A percentile compares a stretch with the other conserved stretches of the same genome.
Evolutionary conservation across 305 asterid species (phyloP).

Genomic region (Lippia alba): DNA sequence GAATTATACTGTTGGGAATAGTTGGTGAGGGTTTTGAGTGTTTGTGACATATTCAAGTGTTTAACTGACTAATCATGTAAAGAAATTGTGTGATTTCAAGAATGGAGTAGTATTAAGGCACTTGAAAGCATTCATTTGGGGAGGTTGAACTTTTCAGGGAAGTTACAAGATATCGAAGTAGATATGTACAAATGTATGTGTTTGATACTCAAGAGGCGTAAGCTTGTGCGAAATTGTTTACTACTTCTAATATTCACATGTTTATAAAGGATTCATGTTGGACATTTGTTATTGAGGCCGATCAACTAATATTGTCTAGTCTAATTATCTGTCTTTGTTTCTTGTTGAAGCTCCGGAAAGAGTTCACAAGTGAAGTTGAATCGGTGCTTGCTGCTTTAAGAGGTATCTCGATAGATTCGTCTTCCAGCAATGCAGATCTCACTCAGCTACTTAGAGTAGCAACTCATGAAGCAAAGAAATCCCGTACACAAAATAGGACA

Average conservation of each 20-base stretch:
- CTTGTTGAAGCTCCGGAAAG: constrained; percentile 73
- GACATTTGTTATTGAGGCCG: constrained; percentile 18
- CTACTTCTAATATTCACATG: constrained; percentile 1
- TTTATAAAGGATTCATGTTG: neutral
- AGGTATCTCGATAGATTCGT: constrained; percentile 62
- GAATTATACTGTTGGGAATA: neutral
- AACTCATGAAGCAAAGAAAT: constrained; percentile 90
- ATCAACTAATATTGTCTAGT: constrained; percentile 15
- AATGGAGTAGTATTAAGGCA: constrained; percentile 3
- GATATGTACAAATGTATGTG: constrained; percentile 3
- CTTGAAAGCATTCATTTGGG: neutral
- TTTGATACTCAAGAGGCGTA: neutral
- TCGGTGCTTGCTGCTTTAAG: constrained; percentile 70
- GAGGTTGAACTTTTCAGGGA: neutral
- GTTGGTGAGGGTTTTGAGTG: too few relatives aligned
- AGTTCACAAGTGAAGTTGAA: constrained; percentile 83
- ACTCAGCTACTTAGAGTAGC: constrained; percentile 86
- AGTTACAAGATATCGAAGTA: neutral
- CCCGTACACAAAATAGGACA: constrained; percentile 82
- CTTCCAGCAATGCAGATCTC: constrained; percentile 77
- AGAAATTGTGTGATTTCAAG: neutral
- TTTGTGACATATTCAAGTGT: too few relatives aligned
- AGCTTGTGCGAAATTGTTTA: neutral
- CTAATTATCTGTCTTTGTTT: constrained; percentile 38
- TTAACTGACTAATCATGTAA: neutral